Conservation (phyloP, 306 rosid genomes). For the Pyrus betulifolia region DNA sequence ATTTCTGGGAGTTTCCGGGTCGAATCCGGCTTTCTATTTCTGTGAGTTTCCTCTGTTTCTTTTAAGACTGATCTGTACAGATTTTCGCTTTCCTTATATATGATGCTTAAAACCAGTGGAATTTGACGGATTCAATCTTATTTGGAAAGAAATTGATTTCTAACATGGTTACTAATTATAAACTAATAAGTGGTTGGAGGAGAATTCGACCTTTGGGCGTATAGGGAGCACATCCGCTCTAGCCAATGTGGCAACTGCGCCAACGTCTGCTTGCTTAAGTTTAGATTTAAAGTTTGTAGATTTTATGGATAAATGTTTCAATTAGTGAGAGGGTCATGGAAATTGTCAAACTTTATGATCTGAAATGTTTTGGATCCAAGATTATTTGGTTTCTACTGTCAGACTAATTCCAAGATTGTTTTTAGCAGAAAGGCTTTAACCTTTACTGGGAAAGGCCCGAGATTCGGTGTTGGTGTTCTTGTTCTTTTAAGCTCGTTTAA, state of each 20-base stretch:
- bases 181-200: too few relatives aligned
- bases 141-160: not conserved
- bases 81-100: not conserved
- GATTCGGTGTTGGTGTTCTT: not conserved
- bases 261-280: not conserved
- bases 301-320: not conserved
- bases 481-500: not conserved
- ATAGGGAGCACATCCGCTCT: too few relatives aligned
- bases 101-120: not conserved
- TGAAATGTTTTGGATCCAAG: not conserved
- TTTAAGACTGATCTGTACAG: not conserved
- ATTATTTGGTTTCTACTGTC: not conserved
- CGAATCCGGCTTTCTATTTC: slow-evolving; percentile 1
- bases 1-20: not conserved
- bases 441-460: slow-evolving; percentile 1
- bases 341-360: too few relatives aligned
- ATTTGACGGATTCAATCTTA: not conserved
- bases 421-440: not conserved
- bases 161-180: not conserved
- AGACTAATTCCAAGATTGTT: not conserved
- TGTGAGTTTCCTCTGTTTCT: slow-evolving; percentile 1
- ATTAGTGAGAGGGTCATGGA: too few relatives aligned
- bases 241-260: too few relatives aligned
- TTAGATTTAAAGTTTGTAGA: not conserved
- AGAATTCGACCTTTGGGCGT: too few relatives aligned